These are phyloP conservation scores for Populus davidiana DNA, from an alignment of 345 rosid genomes.

Conservation along the genomic window DNA sequence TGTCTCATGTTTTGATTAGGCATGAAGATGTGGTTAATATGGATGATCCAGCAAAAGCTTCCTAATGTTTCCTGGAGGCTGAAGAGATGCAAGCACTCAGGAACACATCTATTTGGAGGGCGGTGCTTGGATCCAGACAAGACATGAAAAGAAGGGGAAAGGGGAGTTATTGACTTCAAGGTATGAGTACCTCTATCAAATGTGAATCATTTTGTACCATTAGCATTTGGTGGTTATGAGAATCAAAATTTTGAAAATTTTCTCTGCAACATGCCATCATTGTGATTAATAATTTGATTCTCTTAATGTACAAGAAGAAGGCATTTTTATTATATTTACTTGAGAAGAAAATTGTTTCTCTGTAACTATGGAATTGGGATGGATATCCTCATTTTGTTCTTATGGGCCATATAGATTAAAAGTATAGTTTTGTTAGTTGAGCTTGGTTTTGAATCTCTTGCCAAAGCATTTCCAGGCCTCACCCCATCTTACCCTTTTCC, in stretches of 20 bases:
- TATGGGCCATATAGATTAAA: not conserved
- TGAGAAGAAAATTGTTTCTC: not conserved
- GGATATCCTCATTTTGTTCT: not conserved
- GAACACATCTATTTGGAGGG: not conserved
- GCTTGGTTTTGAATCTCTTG: not conserved
- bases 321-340: not conserved
- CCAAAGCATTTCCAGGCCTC: not conserved
- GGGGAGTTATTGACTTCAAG: not conserved
- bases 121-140: not conserved
- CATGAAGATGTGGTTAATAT: not conserved
- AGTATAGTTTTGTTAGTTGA: not conserved
- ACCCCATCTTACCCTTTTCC: not conserved
- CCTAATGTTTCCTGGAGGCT: not conserved
- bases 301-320: not conserved
- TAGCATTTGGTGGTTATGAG: not conserved
- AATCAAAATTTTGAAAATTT: not conserved
- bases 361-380: not conserved
- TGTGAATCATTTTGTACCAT: not conserved
- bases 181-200: constrained; percentile 1
- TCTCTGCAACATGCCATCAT: not conserved
- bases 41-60: not conserved
- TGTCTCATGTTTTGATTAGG: not conserved
- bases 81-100: not conserved
- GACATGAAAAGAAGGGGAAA: not conserved
- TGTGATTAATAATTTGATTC: not conserved